phyloP scores from a whole-genome alignment of 345 rosid genomes.

The Eucalyptus pauciflora region DNA sequence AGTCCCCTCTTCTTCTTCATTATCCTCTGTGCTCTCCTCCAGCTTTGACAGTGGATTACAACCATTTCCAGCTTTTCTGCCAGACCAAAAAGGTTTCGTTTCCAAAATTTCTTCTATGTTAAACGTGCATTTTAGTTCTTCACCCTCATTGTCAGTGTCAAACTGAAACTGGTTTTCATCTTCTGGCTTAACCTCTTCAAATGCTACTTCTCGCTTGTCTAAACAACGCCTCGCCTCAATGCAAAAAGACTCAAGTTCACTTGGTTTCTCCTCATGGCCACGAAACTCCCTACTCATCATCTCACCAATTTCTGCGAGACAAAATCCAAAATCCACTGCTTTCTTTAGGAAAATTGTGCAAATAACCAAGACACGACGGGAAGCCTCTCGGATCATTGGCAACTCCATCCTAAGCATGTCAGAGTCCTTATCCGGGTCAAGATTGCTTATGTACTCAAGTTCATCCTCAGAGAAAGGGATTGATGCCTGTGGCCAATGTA shows the following conservation, averaged over 20 bases:
- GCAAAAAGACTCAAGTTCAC: slow-evolving; percentile 27
- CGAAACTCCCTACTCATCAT: slow-evolving; percentile 39
- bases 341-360: slow-evolving; percentile 30
- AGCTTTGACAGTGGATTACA: slow-evolving; percentile 22
- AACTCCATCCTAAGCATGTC: slow-evolving; percentile 31
- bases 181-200: background rate
- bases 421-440: slow-evolving; percentile 24
- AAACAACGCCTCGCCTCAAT: slow-evolving; percentile 16
- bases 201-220: background rate
- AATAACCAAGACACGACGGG: slow-evolving; percentile 17
- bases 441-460: slow-evolving; percentile 15
- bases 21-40: slow-evolving; percentile 23
- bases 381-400: slow-evolving; percentile 31
- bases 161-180: slow-evolving; percentile 19
- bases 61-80: slow-evolving; percentile 1
- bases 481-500: slow-evolving; percentile 39
- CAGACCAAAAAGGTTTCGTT: background rate
- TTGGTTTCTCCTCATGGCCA: slow-evolving; percentile 24
- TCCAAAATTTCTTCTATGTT: background rate
- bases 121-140: slow-evolving; percentile 3
- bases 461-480: slow-evolving; percentile 35
- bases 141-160: slow-evolving; percentile 25
- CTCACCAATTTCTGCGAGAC: slow-evolving; percentile 31
- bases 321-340: slow-evolving; percentile 17
- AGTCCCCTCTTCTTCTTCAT: slow-evolving; percentile 1